Evolutionary conservation across 2,329 filamentous ascomycete species (phyloP).

Genomic region (Aspergillus piperis): DNA sequence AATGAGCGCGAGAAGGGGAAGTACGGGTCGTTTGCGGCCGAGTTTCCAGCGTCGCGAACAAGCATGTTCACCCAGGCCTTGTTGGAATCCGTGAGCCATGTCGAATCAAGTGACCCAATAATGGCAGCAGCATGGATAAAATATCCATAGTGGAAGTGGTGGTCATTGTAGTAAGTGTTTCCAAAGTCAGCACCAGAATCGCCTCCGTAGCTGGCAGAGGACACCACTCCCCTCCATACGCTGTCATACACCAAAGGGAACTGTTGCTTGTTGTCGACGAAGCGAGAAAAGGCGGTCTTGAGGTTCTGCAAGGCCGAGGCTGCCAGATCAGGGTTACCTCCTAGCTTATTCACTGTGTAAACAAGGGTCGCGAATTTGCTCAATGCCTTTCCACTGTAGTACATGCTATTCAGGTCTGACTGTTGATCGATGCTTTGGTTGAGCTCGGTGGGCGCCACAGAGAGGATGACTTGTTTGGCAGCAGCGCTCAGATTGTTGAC

Average conservation of each 20-base stretch:
- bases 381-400: constrained; percentile 84
- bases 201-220: constrained; percentile 69
- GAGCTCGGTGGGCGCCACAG: constrained; percentile 70
- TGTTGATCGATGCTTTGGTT: constrained; percentile 73
- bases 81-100: constrained; percentile 70
- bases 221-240: constrained; percentile 78
- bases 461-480: constrained; percentile 61
- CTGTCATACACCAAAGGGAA: constrained; percentile 59
- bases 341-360: constrained; percentile 65
- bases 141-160: constrained; percentile 73
- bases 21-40: constrained; percentile 66
- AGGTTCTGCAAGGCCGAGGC: constrained; percentile 61
- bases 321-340: constrained; percentile 60
- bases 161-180: constrained; percentile 73
- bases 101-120: constrained; percentile 74
- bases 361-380: constrained; percentile 74
- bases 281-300: constrained; percentile 66
- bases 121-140: constrained; percentile 85
- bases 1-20: constrained; percentile 84
- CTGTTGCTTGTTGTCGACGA: constrained; percentile 67
- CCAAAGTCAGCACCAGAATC: constrained; percentile 80
- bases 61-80: constrained; percentile 79
- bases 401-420: constrained; percentile 80
- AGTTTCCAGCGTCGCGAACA: constrained; percentile 81
- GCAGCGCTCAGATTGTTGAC: constrained; percentile 43